These are phyloP conservation scores for Globisporangium acanthophoron DNA, from an alignment of 352 stramenopile species.

Conservation along the genomic window DNA sequence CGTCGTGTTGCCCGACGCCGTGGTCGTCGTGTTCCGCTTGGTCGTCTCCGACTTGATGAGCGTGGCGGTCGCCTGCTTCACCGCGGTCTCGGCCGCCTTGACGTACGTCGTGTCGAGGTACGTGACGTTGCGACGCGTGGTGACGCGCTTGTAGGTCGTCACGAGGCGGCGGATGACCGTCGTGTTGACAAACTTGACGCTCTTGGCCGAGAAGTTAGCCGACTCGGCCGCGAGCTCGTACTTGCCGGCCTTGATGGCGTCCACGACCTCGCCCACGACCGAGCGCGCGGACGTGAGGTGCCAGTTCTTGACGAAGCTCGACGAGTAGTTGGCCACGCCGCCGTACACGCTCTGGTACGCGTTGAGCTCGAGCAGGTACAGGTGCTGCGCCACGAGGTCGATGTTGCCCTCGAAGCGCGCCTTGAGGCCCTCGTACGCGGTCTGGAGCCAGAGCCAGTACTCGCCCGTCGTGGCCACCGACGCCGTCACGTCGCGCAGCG, in stretches of 20 bases:
- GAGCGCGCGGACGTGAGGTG: slow-evolving; percentile 44
- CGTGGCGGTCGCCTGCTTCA: slow-evolving; percentile 10
- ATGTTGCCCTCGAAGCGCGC: slow-evolving; percentile 57
- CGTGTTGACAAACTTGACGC: slow-evolving; percentile 36
- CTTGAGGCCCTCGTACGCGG: slow-evolving; percentile 48
- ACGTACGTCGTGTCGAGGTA: slow-evolving; percentile 25
- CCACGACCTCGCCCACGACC: slow-evolving; percentile 41
- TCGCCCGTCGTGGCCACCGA: slow-evolving; percentile 41
- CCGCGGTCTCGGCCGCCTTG: slow-evolving; percentile 16
- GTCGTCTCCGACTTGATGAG: slow-evolving; percentile 5
- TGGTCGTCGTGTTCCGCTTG: slow-evolving; percentile 14
- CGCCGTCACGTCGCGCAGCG: slow-evolving; percentile 27
- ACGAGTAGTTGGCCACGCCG: slow-evolving; percentile 36
- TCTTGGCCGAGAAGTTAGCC: slow-evolving; percentile 31
- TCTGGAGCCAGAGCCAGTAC: slow-evolving; percentile 63
- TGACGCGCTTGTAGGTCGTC: slow-evolving; percentile 21
- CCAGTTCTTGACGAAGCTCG: slow-evolving; percentile 44
- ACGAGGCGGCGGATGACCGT: slow-evolving; percentile 25
- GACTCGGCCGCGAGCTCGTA: slow-evolving; percentile 37
- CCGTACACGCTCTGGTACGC: slow-evolving; percentile 50
- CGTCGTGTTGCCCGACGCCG: slow-evolving; percentile 15
- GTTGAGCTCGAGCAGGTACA: slow-evolving; percentile 58
- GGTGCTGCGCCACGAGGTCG: slow-evolving; percentile 48
- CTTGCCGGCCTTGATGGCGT: slow-evolving; percentile 40
- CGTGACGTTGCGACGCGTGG: slow-evolving; percentile 15